Conservation (phyloP, 2,329 filamentous ascomycete species). For the Hymenoscyphus fraxineus region DNA sequence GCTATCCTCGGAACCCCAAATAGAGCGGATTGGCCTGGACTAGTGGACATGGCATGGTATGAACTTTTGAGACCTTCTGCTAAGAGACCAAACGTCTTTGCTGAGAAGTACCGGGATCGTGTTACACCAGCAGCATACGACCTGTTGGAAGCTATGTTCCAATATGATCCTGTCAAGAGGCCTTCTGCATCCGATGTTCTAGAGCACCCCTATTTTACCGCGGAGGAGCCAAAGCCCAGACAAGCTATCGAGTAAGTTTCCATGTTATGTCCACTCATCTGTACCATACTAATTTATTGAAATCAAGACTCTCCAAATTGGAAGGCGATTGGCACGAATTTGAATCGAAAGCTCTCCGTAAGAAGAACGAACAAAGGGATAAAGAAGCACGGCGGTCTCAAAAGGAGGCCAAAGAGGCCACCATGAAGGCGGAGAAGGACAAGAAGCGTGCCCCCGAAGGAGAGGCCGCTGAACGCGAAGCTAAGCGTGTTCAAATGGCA, state of each 20-base stretch:
- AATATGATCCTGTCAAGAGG: slow-evolving; percentile 79
- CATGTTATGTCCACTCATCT: background rate
- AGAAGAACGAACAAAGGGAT: slow-evolving; percentile 74
- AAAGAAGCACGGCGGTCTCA: slow-evolving; percentile 35
- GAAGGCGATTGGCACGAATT: slow-evolving; percentile 99
- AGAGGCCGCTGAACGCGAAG: slow-evolving; percentile 25
- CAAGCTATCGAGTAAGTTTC: slow-evolving; percentile 75
- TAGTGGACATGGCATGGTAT: slow-evolving; percentile 96
- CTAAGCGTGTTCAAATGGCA: slow-evolving; percentile 29
- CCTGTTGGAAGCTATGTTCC: slow-evolving; percentile 78
- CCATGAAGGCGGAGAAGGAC: slow-evolving; percentile 29
- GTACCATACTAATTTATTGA: slow-evolving; percentile 1
- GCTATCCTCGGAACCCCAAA: slow-evolving; percentile 85
- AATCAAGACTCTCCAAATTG: slow-evolving; percentile 61
- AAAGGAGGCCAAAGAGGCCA: slow-evolving; percentile 32
- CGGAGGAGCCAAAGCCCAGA: slow-evolving; percentile 71
- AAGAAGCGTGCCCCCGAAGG: slow-evolving; percentile 30
- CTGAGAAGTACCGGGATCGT: slow-evolving; percentile 74
- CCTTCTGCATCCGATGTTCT: slow-evolving; percentile 82
- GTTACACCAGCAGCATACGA: slow-evolving; percentile 80
- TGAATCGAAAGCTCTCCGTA: slow-evolving; percentile 89
- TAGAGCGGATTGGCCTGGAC: slow-evolving; percentile 77
- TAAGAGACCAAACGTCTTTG: slow-evolving; percentile 70
- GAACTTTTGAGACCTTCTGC: slow-evolving; percentile 79
- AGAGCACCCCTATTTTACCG: slow-evolving; percentile 81